A percentile compares a stretch with the other conserved stretches of the same genome.
Conservation (phyloP, 768 basidiomycete species). For the Trametes maxima region DNA sequence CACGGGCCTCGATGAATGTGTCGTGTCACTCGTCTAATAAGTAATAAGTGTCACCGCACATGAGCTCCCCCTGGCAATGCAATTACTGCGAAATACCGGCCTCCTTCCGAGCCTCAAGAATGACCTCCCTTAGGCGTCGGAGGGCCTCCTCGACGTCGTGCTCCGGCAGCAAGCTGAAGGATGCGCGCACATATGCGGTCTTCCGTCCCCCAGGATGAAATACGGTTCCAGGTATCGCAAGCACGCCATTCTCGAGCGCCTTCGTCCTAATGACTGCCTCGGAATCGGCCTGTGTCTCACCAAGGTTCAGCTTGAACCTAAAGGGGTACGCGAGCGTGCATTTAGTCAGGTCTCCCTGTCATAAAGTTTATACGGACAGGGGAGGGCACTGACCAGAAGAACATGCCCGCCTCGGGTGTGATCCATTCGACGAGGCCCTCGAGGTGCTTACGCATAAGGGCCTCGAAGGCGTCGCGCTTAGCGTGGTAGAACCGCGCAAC, state of each 20-base stretch:
- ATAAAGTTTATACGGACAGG: neutral
- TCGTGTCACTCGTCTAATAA: too few species aligned
- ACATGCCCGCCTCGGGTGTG: conserved; percentile 81
- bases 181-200: conserved; percentile 77
- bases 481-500: conserved; percentile 76
- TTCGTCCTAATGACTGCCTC: conserved; percentile 69
- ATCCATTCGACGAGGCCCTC: conserved; percentile 74
- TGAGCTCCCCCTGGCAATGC: too few species aligned
- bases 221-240: conserved; percentile 86
- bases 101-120: conserved; percentile 27
- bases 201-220: conserved; percentile 75
- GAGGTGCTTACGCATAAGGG: conserved; percentile 75
- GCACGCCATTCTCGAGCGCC: conserved; percentile 79
- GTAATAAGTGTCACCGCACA: neutral
- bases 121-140: conserved; percentile 48
- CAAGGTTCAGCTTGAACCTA: conserved; percentile 71
- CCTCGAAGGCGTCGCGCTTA: conserved; percentile 79
- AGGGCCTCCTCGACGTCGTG: conserved; percentile 78
- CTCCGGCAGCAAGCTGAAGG: conserved; percentile 71
- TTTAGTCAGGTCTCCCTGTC: neutral
- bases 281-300: conserved; percentile 60
- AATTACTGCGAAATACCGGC: neutral
- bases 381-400: conserved; percentile 68
- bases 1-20: too few species aligned
- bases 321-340: neutral